Evolutionary conservation across 2,329 filamentous ascomycete species (phyloP).

Genomic region (Aspergillus vadensis): DNA sequence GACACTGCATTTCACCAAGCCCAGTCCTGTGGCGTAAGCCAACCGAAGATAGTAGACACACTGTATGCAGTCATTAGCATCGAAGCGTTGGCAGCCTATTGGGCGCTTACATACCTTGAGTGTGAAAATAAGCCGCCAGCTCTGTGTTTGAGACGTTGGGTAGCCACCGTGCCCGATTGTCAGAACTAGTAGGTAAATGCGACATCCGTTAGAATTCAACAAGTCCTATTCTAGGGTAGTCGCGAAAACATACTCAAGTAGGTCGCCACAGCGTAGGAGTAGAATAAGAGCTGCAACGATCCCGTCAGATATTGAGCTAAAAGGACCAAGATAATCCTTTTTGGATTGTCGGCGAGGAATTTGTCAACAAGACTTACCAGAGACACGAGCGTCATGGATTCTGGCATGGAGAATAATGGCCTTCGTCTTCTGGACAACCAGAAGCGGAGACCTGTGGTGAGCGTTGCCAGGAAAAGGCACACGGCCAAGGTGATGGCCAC

Average conservation of each 20-base stretch:
- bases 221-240: not conserved
- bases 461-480: slow-evolving; percentile 8
- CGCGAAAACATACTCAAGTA: slow-evolving; percentile 1
- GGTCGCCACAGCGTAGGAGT: slow-evolving; percentile 6
- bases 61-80: not conserved
- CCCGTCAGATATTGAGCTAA: not conserved
- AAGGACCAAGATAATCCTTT: not conserved
- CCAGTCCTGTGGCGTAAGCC: slow-evolving; percentile 4
- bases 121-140: slow-evolving; percentile 4
- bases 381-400: slow-evolving; percentile 2
- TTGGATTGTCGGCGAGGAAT: not conserved
- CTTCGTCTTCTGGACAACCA: slow-evolving; percentile 1
- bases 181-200: not conserved
- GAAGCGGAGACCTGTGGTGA: slow-evolving; percentile 1
- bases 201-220: not conserved
- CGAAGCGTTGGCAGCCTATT: not conserved
- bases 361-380: not conserved
- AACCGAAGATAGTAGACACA: slow-evolving; percentile 8
- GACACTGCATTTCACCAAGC: slow-evolving; percentile 6
- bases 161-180: slow-evolving; percentile 10
- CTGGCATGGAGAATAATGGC: not conserved
- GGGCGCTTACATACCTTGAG: not conserved
- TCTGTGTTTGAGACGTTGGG: not conserved
- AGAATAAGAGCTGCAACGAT: slow-evolving; percentile 1
- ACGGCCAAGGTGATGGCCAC: slow-evolving; percentile 7